Base-by-base conservation (phyloP, 129 eudicot species). In the Flaveria ramosissima region DNA sequence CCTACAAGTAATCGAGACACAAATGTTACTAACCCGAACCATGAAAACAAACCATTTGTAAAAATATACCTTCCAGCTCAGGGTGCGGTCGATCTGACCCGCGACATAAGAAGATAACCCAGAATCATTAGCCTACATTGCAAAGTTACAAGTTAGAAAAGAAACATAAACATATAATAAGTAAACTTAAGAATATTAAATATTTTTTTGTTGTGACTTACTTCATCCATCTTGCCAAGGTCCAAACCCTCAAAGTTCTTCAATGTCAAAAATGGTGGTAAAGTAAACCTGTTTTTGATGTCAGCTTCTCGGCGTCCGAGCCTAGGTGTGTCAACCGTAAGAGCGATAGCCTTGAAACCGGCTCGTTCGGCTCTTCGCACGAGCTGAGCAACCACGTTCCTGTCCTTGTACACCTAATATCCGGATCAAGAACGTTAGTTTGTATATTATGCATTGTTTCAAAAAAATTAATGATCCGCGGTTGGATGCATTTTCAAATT, bases 271-370 rank as follows among this genome's bases (percentile, higher is more conserved):
- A 2, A 27, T 53, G 98, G 91, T 76, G 98, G 96, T 76, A 93
- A 66, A 39, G 85, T 81, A 3, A 73, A 91, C 97, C 97, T 91
- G 85, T 94, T 94, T 88, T 94, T 94, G 26, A 94, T 94, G 77
- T 94, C 98, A 60, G 98, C 92, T 83, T 94, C 98, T 57, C 98
- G 74, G 21, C 98, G 96, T 46, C 98, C 98, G 55, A 94, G 87
- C 82, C 93, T 89, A 11, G 98, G 98, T 72, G 97, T 91, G 70
- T 94, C 98, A 41, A 94, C 98, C 23, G 98, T 94, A 26, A 94
- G 96, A 60, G 92, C 97, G 9, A 94, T 94, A 30, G 98, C 98
- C 84, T 94, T 94, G 46, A 91, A 94, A 48, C 98, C 98, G 41
- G 96, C 93, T 70, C 77, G 87, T 77, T 94, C 98, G 59, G 98